Evolutionary conservation across 2,329 filamentous ascomycete genomes (phyloP).

Genomic region (Sordariomycetes sp.): DNA sequence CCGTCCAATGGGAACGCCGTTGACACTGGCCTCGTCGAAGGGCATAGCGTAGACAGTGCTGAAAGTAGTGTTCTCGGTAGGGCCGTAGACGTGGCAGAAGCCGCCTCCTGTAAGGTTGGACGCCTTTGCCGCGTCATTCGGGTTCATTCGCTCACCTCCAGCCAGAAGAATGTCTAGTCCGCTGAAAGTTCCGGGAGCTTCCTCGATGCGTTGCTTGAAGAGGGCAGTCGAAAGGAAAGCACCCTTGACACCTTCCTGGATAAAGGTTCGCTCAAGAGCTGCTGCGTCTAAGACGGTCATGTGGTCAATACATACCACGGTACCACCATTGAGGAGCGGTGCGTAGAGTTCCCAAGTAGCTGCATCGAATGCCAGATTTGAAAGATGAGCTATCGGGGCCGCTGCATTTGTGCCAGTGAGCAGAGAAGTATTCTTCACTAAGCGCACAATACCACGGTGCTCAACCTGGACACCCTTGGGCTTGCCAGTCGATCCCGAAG

Average conservation of each 20-base stretch:
- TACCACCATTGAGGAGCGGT: slow-evolving; percentile 8
- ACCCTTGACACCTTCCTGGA: slow-evolving; percentile 4
- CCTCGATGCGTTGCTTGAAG: slow-evolving; percentile 8
- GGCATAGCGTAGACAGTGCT: slow-evolving; percentile 7
- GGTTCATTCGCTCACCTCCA: slow-evolving; percentile 11
- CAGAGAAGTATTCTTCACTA: slow-evolving; percentile 4
- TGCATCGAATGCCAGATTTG: slow-evolving; percentile 7
- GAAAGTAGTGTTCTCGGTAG: slow-evolving; percentile 10
- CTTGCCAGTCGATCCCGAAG: slow-evolving; percentile 38
- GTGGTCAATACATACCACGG: slow-evolving; percentile 6
- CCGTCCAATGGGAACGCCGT: slow-evolving; percentile 11
- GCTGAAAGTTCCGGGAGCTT: slow-evolving; percentile 3
- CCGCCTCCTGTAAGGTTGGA: background rate
- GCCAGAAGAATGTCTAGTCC: slow-evolving; percentile 5
- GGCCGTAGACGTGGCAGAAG: slow-evolving; percentile 8
- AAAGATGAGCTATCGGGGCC: slow-evolving; percentile 3
- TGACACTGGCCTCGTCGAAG: slow-evolving; percentile 1
- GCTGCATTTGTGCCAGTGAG: background rate
- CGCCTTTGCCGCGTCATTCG: slow-evolving; percentile 1
- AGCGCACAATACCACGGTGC: slow-evolving; percentile 6
- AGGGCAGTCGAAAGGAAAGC: slow-evolving; percentile 6
- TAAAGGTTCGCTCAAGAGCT: slow-evolving; percentile 6
- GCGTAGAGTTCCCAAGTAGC: slow-evolving; percentile 7
- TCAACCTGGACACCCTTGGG: slow-evolving; percentile 36
- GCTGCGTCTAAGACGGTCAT: slow-evolving; percentile 4